Evolutionary conservation across 2,329 filamentous ascomycete species (phyloP).

Genomic region (Cladorrhinum sp.): DNA sequence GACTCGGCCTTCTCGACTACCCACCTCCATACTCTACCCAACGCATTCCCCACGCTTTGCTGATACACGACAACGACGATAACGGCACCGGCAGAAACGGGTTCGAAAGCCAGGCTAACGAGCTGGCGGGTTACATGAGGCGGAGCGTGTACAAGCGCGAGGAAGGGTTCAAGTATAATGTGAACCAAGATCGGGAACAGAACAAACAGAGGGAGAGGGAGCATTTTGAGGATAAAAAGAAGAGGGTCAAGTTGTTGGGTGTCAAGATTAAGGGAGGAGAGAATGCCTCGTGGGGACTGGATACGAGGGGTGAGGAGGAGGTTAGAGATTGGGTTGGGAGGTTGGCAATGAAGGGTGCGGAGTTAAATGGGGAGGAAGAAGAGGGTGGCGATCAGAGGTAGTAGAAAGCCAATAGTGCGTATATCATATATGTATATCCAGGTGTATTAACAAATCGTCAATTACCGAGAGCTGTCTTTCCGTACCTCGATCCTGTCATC

Average conservation of each 20-base stretch:
- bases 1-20: conserved; percentile 41
- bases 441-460: too few species aligned
- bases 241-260: not conserved
- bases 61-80: conserved; percentile 43
- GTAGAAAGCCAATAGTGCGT: too few species aligned
- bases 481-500: too few species aligned
- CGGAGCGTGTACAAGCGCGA: conserved; percentile 49
- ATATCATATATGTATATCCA: too few species aligned
- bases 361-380: not conserved
- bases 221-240: not conserved
- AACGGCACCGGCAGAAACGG: conserved; percentile 36
- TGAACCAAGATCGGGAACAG: conserved; percentile 30
- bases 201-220: conserved; percentile 18
- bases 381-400: too few species aligned
- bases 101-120: conserved; percentile 45
- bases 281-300: not conserved
- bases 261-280: not conserved
- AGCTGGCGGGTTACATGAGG: conserved; percentile 48
- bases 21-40: conserved; percentile 47
- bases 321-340: not conserved
- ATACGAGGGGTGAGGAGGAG: not conserved
- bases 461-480: too few species aligned
- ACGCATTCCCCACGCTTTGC: conserved; percentile 47
- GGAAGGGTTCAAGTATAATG: conserved; percentile 30
- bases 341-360: not conserved